Evolutionary conservation across 768 basidiomycete genomes (phyloP).

Genomic region (Austroboletus festivus): DNA sequence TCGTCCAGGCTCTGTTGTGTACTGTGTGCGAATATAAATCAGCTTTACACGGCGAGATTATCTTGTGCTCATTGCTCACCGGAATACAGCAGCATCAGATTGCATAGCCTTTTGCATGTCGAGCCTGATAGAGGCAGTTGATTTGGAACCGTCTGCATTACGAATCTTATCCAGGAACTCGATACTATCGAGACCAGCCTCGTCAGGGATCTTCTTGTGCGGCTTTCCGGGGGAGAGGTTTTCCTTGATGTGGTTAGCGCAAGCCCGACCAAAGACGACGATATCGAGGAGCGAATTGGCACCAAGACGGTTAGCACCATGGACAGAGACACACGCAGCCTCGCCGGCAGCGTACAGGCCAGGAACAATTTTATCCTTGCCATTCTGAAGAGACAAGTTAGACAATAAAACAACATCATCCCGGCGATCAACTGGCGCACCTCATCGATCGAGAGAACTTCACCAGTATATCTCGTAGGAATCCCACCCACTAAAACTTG

Average conservation of each 20-base stretch:
- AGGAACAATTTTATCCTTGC: conserved; percentile 91
- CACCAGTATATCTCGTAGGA: conserved; percentile 97
- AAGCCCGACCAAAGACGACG: conserved; percentile 99
- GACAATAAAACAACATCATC: not conserved
- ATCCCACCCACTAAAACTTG: conserved; percentile 87
- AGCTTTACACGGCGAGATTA: not conserved
- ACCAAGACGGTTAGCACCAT: conserved; percentile 98
- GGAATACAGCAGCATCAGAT: conserved; percentile 95
- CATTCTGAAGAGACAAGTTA: conserved; percentile 42
- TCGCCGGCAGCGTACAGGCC: conserved; percentile 98
- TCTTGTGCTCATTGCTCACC: conserved; percentile 40
- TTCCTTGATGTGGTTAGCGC: conserved; percentile 94
- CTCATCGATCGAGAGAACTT: conserved; percentile 85
- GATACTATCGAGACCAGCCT: conserved; percentile 81
- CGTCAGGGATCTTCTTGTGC: conserved; percentile 83
- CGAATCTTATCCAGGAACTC: conserved; percentile 89
- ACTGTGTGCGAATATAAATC: conserved; percentile 36
- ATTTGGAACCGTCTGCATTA: conserved; percentile 73
- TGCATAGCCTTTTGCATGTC: conserved; percentile 99
- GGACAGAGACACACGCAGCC: conserved; percentile 97
- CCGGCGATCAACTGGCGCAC: conserved; percentile 23
- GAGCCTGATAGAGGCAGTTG: conserved; percentile 87
- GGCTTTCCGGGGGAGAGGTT: conserved; percentile 86
- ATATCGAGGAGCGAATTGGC: conserved; percentile 99
- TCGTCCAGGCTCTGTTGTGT: conserved; percentile 88